Percentiles rank a stretch among this genome's conserved stretches.
Conservation (phyloP, 352 stramenopile species). For the Globisporangium mamillatum region DNA sequence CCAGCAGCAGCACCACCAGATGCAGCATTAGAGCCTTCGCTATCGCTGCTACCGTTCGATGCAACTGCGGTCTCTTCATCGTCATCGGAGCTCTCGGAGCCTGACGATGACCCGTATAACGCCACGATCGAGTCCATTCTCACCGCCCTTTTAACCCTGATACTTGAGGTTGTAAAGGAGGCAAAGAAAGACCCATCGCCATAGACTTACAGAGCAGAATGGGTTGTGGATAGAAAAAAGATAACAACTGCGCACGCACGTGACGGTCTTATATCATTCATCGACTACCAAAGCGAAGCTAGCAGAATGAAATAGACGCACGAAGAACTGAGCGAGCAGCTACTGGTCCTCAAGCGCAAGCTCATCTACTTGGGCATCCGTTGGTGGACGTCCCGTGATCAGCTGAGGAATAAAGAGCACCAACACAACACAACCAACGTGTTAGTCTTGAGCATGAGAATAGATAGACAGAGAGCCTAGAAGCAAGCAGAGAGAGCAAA, state of each 20-base stretch:
- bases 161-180: background rate
- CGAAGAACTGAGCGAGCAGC: background rate
- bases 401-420: conserved; percentile 30
- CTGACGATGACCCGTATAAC: conserved; percentile 18
- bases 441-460: background rate
- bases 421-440: background rate
- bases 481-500: background rate
- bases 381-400: conserved; percentile 61
- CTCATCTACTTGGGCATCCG: conserved; percentile 67
- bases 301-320: background rate
- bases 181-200: background rate
- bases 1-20: background rate
- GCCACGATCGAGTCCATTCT: conserved; percentile 18
- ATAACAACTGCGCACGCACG: background rate
- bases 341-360: conserved; percentile 58
- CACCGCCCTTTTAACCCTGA: background rate
- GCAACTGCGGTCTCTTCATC: conserved; percentile 14
- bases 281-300: background rate
- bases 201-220: background rate
- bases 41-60: conserved; percentile 20
- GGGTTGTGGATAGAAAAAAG: background rate
- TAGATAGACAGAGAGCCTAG: background rate
- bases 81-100: conserved; percentile 19
- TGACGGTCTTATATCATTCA: background rate
- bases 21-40: background rate